Conservation (phyloP, 805 yeast species). For the Huiozyma naganishii region DNA sequence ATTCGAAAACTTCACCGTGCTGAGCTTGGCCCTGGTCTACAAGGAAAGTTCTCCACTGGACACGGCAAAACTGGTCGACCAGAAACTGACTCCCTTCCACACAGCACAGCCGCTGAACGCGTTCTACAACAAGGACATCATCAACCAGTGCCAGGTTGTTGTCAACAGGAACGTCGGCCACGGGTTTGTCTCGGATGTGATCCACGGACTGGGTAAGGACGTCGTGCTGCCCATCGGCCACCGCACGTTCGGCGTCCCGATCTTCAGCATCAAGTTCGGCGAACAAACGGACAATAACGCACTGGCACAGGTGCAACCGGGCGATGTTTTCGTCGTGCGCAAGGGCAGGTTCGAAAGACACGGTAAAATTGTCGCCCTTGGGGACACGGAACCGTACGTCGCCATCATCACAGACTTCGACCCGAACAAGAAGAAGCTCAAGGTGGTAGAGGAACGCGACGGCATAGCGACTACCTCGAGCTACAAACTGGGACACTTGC, state of each 20-base stretch:
- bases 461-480: conserved; percentile 50
- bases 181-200: conserved; percentile 4
- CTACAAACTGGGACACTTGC: conserved; percentile 62
- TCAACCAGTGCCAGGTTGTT: conserved; percentile 33
- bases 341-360: conserved; percentile 66
- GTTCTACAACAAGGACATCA: conserved; percentile 41
- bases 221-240: conserved; percentile 40
- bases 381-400: conserved; percentile 41
- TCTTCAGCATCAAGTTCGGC: conserved; percentile 42
- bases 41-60: conserved; percentile 44
- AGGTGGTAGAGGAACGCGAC: conserved; percentile 48
- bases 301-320: conserved; percentile 59
- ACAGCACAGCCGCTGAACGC: conserved; percentile 28
- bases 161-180: conserved; percentile 18
- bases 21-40: conserved; percentile 47
- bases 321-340: conserved; percentile 72
- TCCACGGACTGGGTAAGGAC: conserved; percentile 1
- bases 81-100: conserved; percentile 13
- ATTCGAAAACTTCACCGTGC: conserved; percentile 62
- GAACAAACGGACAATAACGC: conserved; percentile 36
- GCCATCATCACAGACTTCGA: conserved; percentile 69
- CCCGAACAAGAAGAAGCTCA: conserved; percentile 54
- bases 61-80: conserved; percentile 30
- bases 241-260: conserved; percentile 53
- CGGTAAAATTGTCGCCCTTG: conserved; percentile 36